phyloP scores from a whole-genome alignment of 2,329 filamentous ascomycete genomes.

The Bipolaris bicolor region DNA sequence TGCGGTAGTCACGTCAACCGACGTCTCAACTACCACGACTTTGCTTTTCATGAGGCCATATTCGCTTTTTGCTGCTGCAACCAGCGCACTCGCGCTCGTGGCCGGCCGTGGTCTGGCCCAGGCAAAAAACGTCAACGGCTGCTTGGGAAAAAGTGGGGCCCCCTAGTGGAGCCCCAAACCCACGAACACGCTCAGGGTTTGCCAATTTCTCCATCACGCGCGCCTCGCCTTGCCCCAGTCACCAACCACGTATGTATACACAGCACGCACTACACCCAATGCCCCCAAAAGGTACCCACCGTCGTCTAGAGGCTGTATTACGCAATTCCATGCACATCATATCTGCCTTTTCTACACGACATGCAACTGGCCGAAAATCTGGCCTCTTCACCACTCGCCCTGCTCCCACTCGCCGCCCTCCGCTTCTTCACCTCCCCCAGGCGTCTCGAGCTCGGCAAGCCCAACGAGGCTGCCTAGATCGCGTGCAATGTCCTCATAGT shows the following conservation, averaged over 20 bases:
- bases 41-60: slow-evolving; percentile 8
- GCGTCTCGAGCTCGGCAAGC: slow-evolving; percentile 42
- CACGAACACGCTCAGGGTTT: slow-evolving; percentile 26
- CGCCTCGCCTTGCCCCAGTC: slow-evolving; percentile 1
- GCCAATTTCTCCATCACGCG: slow-evolving; percentile 13
- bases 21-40: slow-evolving; percentile 7
- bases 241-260: neutral
- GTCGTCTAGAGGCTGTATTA: slow-evolving; percentile 15
- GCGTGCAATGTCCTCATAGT: slow-evolving; percentile 41
- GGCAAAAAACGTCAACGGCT: slow-evolving; percentile 1
- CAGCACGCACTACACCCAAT: neutral
- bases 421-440: slow-evolving; percentile 15
- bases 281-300: neutral
- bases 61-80: slow-evolving; percentile 9
- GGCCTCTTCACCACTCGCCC: slow-evolving; percentile 10
- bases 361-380: slow-evolving; percentile 29
- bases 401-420: slow-evolving; percentile 20
- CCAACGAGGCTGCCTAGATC: slow-evolving; percentile 40
- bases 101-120: slow-evolving; percentile 15
- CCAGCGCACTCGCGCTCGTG: slow-evolving; percentile 11
- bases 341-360: slow-evolving; percentile 4
- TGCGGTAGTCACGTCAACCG: slow-evolving; percentile 4
- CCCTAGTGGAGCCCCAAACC: slow-evolving; percentile 20
- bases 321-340: slow-evolving; percentile 27
- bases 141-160: slow-evolving; percentile 18